Conservation (phyloP, 495 filamentous ascomycete genomes). For the Aspergillus coremiiformis region DNA sequence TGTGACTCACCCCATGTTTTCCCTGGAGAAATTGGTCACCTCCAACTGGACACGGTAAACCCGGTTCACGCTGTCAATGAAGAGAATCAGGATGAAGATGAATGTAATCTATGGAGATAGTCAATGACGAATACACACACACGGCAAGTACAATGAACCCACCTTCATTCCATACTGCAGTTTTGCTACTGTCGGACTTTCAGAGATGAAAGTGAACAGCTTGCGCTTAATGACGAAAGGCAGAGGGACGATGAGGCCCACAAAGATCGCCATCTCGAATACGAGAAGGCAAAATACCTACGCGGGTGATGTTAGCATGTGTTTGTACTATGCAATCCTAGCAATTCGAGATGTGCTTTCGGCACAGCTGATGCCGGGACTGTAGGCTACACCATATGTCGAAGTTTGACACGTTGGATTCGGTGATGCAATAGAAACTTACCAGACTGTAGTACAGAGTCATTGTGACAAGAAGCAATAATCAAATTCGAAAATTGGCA, state of each 20-base stretch:
- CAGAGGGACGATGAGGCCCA: conserved; percentile 84
- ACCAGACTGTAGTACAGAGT: conserved; percentile 98
- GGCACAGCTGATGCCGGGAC: not conserved
- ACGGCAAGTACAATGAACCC: conserved; percentile 4
- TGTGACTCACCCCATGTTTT: conserved; percentile 37
- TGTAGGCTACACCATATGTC: conserved; percentile 7
- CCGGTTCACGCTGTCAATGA: conserved; percentile 97
- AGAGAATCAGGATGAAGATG: conserved; percentile 95
- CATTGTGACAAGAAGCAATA: conserved; percentile 51
- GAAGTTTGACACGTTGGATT: not conserved
- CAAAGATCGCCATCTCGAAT: conserved; percentile 87
- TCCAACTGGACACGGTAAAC: conserved; percentile 95
- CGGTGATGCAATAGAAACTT: conserved; percentile 33
- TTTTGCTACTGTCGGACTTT: conserved; percentile 75
- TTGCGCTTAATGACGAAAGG: conserved; percentile 80
- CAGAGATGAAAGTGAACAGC: conserved; percentile 89
- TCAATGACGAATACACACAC: not conserved
- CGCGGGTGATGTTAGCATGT: conserved; percentile 2
- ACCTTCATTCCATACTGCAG: conserved; percentile 76
- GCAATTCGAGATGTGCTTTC: not conserved
- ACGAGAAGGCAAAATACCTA: conserved; percentile 93
- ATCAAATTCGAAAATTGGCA: conserved; percentile 2
- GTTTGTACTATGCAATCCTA: not conserved
- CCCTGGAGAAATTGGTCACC: conserved; percentile 52
- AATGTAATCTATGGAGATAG: conserved; percentile 72